Percentiles rank a stretch among this genome's conserved stretches.
Evolutionary conservation across 495 filamentous ascomycete species (phyloP).

Genomic region (Tuber borchii): DNA sequence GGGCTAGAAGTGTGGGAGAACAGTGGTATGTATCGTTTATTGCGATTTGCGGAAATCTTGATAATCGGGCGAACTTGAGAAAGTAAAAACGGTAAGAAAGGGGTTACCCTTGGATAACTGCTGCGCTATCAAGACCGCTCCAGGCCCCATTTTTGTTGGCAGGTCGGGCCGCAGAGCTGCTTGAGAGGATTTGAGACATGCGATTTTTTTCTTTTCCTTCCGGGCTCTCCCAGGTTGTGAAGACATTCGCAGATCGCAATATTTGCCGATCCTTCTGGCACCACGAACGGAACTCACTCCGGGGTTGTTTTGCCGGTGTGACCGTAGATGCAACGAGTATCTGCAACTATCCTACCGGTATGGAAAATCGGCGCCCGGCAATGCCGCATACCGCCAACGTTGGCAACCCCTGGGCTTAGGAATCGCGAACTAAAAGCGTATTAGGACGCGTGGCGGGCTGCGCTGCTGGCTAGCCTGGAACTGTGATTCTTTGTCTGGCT

Average conservation of each 20-base stretch:
- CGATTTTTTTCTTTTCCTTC: not conserved
- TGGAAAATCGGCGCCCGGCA: not conserved
- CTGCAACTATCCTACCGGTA: not conserved
- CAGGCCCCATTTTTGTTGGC: not conserved
- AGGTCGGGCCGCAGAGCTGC: not conserved
- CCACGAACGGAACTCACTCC: not conserved
- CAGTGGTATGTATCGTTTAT: not conserved
- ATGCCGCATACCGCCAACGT: not conserved
- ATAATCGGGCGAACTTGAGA: not conserved
- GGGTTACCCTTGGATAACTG: not conserved
- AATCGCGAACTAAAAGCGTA: not conserved
- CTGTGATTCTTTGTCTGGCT: not conserved
- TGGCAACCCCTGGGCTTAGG: not conserved
- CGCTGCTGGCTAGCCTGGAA: not conserved
- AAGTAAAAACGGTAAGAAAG: not conserved
- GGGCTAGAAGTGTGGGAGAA: not conserved
- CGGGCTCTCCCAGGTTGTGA: not conserved
- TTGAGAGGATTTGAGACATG: not conserved
- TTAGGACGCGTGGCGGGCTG: not conserved
- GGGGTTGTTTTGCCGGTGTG: not conserved
- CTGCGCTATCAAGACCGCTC: not conserved
- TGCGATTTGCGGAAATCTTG: not conserved
- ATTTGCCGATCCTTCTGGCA: not conserved
- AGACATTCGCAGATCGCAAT: not conserved
- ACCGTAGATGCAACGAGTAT: not conserved